Base-by-base conservation (phyloP, 176 grass and related monocot species). In the Hordeum vulgare region DNA sequence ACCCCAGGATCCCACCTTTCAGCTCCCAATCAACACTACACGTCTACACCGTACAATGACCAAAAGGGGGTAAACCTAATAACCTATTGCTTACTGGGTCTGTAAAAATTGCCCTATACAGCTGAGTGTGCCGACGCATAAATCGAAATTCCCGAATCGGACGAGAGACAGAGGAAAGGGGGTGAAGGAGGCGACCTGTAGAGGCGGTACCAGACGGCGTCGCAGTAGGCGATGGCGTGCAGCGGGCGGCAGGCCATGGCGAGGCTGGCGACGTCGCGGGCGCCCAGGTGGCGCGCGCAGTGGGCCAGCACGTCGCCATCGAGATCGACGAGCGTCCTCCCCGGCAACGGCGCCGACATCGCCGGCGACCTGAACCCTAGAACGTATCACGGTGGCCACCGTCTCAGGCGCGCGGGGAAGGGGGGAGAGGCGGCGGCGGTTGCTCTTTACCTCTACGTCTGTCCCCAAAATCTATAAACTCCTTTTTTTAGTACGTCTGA, bases 151-250 rank as follows among this genome's bases (percentile, higher is more conserved):
- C 6, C 23, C 1, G 11, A 57, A 71, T 27, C 72, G 9, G 8
- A 17, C 8, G 12, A 71, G 71, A 27, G 34, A 20, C 13, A 53
- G 56, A 61, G 3, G 41, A 1, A 65, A 36, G 8, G 25, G 35
- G 14, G 5, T 11, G n/a, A 49, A 76, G 49, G 20, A 40, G 26
- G 13, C 56, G 29, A 94, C 95, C 78, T 91, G 68, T 89, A 93
- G 67, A 95, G 89, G 87, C 82, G 93, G 64, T 80, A 82, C 92
- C 96, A 95, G 51, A 98, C 76, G 59, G 83, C 66, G 78, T 95
- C 96, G 76, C 89, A 88, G 81, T 88, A 95, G 76, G 90, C 84
- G 34, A 85, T 79, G 70, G 83, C 47, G 71, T 72, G 79, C 37
- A 98, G 82, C 45, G 88, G 74, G 34, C 94, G 80, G 89, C 90